Evolutionary conservation across 257 asterid genomes (phyloP), one percentile per base, ranked within the genome.

Genomic region (Linderniella brevidens): DNA sequence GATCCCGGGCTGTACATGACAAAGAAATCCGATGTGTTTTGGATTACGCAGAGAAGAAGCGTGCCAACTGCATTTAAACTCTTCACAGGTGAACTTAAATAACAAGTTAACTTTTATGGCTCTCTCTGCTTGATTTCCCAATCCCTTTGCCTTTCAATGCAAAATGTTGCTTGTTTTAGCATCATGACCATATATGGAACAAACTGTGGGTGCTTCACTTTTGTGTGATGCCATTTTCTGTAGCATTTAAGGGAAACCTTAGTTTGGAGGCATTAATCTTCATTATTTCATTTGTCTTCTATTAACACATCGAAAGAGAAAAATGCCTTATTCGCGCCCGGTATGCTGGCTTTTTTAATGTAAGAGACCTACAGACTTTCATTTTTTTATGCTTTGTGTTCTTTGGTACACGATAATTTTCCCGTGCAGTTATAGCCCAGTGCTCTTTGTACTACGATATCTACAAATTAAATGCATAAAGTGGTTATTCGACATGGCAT

Each of bases 1-100:
- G 93, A 81, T 68, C 86, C 93, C 6, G 93, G 80, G 13, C 66
- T 81, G 14, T 81, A 78, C 61, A 72, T n/a, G 52, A 55, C 70
- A 62, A 47, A 81, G 73, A 50, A 51, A 19, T 78, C 92, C 10
- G 86, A 75, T 9, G 70, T 81, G 19, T 78, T 64, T 60, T 81
- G 86, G 86, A 61, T 63, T 49, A 52, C 70, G 1, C 73, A 75
- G 65, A 66, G 71, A 57, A 65, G 92, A 39, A 68, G 61, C 13
- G 65, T 75, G 37, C 93, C 93, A n/a, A 75, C 86, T 1, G 66
- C 79, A 29, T 81, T 70, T 60, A 75, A 67, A 63, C 77, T 82
- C 41, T 82, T 82, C 55, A 78, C 90, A 19, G 93, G 93, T 78
- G 52, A 19, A 14, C 6, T 47, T 9, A 18, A 19, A 19, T 25